Conservation (phyloP, 768 basidiomycete genomes). For the Trametes sanguinea region DNA sequence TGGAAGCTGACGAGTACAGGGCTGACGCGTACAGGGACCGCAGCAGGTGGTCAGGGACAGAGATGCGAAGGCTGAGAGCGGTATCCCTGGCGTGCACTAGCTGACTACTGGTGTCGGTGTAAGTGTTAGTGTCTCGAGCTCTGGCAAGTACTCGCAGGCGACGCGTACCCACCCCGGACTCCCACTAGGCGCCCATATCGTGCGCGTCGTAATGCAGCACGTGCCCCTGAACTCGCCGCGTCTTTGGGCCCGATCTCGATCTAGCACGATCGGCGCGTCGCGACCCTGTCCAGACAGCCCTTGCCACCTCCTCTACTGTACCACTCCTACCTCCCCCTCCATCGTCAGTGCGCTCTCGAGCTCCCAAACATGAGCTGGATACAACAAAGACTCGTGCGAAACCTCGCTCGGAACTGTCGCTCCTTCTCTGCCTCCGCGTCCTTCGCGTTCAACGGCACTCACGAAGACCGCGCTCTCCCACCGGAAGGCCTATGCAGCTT, state of each 20-base stretch:
- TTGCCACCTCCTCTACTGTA: not conserved
- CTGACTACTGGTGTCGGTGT: not conserved
- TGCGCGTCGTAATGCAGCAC: slow-evolving; percentile 1
- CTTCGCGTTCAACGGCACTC: slow-evolving; percentile 3
- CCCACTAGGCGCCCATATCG: slow-evolving; percentile 8
- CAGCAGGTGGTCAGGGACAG: slow-evolving; percentile 10
- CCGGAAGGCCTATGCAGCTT: not conserved
- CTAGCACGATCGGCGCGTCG: slow-evolving; percentile 9
- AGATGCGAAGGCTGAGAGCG: slow-evolving; percentile 10
- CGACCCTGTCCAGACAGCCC: slow-evolving; percentile 9
- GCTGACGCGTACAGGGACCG: slow-evolving; percentile 24
- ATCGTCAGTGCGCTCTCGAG: not conserved
- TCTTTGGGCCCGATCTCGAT: too few species aligned
- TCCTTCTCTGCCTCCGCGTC: slow-evolving; percentile 15
- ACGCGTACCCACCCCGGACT: slow-evolving; percentile 26
- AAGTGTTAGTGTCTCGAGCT: too few species aligned
- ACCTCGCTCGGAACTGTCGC: slow-evolving; percentile 8
- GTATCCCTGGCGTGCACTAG: too few species aligned
- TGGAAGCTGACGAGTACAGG: slow-evolving; percentile 30
- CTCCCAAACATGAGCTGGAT: slow-evolving; percentile 19
- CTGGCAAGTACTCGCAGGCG: slow-evolving; percentile 4
- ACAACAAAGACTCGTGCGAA: slow-evolving; percentile 8
- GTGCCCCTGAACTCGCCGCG: not conserved
- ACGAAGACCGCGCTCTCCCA: not conserved
- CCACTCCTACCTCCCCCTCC: not conserved